Evolutionary conservation across 495 filamentous ascomycete genomes (phyloP).

Genomic region (Delitschia confertaspora): DNA sequence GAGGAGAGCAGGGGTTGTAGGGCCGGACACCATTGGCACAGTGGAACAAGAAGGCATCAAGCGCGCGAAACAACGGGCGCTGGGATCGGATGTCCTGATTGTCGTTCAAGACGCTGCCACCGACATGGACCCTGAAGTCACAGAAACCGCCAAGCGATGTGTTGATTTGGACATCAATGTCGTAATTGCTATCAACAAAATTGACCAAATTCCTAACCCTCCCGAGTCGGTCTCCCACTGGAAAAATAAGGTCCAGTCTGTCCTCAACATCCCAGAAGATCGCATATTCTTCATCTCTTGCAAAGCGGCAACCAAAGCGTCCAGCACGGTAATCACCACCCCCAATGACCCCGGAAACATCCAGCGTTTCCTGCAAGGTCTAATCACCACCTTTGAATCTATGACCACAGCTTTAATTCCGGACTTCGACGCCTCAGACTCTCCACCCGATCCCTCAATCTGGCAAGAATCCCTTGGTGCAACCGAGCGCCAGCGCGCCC

Average conservation of each 20-base stretch:
- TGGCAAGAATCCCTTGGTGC: constrained; percentile 83
- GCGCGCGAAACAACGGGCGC: constrained; percentile 68
- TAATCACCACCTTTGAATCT: constrained; percentile 58
- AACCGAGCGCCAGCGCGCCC: constrained; percentile 76
- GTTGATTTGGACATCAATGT: constrained; percentile 49
- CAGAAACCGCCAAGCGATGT: constrained; percentile 48
- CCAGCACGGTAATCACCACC: neutral
- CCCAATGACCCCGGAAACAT: constrained; percentile 54
- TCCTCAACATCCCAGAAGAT: constrained; percentile 31
- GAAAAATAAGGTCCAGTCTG: constrained; percentile 25
- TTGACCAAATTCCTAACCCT: constrained; percentile 47
- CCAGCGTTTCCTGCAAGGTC: constrained; percentile 54
- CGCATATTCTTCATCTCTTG: constrained; percentile 65
- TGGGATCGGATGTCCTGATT: constrained; percentile 78
- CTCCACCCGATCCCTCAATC: constrained; percentile 40
- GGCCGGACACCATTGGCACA: constrained; percentile 44
- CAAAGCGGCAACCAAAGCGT: constrained; percentile 32
- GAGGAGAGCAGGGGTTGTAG: constrained; percentile 35
- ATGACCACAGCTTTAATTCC: constrained; percentile 55
- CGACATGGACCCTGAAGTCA: constrained; percentile 49
- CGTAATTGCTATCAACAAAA: constrained; percentile 75
- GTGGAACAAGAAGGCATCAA: constrained; percentile 88
- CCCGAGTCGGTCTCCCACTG: constrained; percentile 15
- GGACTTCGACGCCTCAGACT: constrained; percentile 20
- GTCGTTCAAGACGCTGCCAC: constrained; percentile 45